Conservation (phyloP, 306 rosid genomes). For the Trifolium dubium region DNA sequence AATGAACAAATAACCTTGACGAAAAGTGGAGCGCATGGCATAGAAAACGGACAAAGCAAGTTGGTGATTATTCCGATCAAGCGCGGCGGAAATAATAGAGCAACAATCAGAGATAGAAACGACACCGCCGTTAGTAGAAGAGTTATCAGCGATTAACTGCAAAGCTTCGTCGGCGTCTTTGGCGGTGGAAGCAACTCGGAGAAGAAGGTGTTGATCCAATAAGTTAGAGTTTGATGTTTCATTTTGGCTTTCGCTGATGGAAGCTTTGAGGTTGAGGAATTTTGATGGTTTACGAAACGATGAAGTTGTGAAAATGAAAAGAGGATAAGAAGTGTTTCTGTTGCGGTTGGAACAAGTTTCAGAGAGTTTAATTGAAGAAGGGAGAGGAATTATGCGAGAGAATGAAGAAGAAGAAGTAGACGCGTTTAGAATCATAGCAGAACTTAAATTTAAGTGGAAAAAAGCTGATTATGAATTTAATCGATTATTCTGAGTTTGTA, state of each 20-base stretch:
- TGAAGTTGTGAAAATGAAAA: conserved; percentile 34
- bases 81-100: conserved; percentile 66
- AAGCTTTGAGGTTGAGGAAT: conserved; percentile 48
- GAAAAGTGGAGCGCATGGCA: conserved; percentile 73
- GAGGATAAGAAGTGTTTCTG: conserved; percentile 22
- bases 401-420: conserved; percentile 62
- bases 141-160: conserved; percentile 52
- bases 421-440: conserved; percentile 61
- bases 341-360: conserved; percentile 32
- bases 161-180: conserved; percentile 68
- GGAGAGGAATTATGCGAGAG: conserved; percentile 47
- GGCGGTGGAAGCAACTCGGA: conserved; percentile 46
- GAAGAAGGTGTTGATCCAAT: conserved; percentile 55
- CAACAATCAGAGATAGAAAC: conserved; percentile 65
- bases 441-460: not conserved
- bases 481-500: not conserved
- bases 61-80: conserved; percentile 68
- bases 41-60: conserved; percentile 82
- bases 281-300: conserved; percentile 41
- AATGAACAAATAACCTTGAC: conserved; percentile 35
- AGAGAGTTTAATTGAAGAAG: conserved; percentile 31
- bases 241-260: conserved; percentile 56
- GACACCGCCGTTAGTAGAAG: conserved; percentile 47
- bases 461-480: not conserved
- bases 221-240: conserved; percentile 48